A percentile compares a stretch with the other conserved stretches of the same genome.
phyloP scores from a whole-genome alignment of 306 rosid genomes.

The Quercus bicolor region DNA sequence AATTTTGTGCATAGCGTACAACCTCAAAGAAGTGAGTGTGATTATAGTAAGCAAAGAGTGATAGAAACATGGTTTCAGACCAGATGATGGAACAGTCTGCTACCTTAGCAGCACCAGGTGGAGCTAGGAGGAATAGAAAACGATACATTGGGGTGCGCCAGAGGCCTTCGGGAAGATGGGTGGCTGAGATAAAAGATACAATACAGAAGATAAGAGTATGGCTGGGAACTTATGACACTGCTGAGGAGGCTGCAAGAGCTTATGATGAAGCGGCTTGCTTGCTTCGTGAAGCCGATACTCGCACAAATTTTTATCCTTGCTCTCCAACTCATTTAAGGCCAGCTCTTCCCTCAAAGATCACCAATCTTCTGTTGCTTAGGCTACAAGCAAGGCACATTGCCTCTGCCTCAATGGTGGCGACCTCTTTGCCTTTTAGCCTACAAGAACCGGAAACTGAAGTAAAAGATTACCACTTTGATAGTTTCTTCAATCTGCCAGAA shows the following conservation, averaged over 20 bases:
- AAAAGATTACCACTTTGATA: neutral
- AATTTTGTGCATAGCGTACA: no score
- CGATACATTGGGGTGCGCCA: conserved; percentile 6
- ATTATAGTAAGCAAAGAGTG: neutral
- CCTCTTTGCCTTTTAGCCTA: conserved; percentile 10
- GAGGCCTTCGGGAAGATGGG: conserved; percentile 15
- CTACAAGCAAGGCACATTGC: conserved; percentile 36
- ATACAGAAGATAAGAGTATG: conserved; percentile 14
- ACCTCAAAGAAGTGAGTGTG: no score
- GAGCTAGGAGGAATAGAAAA: neutral
- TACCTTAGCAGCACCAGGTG: neutral
- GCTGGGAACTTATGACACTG: conserved; percentile 25
- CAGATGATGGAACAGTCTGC: conserved; percentile 35
- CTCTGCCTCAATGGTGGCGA: conserved; percentile 3
- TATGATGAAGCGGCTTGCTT: conserved; percentile 23
- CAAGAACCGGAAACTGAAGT: conserved; percentile 14
- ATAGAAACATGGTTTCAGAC: conserved; percentile 10
- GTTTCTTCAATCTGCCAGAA: conserved; percentile 6
- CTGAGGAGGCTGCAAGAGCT: conserved; percentile 26
- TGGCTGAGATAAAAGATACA: conserved; percentile 11
- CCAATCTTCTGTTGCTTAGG: conserved; percentile 38
- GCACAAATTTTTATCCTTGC: conserved; percentile 26
- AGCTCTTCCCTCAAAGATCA: conserved; percentile 45
- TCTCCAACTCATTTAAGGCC: conserved; percentile 9
- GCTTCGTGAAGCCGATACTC: conserved; percentile 20